A percentile compares a stretch with the other conserved stretches of the same genome.
Evolutionary conservation across 116 monocot species (phyloP).

Genomic region (Iris pallida): DNA sequence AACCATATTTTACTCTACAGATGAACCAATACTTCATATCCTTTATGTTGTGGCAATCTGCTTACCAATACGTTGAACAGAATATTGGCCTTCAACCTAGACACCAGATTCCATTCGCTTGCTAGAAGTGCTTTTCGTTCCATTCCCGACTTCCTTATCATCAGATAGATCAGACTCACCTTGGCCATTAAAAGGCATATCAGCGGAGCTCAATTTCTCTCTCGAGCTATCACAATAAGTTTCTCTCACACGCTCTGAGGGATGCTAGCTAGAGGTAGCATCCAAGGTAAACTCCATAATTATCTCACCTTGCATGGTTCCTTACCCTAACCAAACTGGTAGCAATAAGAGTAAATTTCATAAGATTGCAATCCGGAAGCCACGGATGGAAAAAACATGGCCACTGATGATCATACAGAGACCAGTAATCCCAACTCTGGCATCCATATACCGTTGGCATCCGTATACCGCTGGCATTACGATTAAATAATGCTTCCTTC

Average conservation of each 20-base stretch:
- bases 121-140: neutral
- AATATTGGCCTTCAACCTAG: neutral
- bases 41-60: neutral
- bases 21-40: neutral
- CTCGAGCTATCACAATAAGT: conserved; percentile 19
- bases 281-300: conserved; percentile 25
- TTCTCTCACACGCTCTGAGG: neutral
- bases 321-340: conserved; percentile 21
- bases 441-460: neutral
- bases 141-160: neutral
- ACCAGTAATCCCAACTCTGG: neutral
- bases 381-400: conserved; percentile 20
- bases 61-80: conserved; percentile 5
- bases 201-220: conserved; percentile 5
- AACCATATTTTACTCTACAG: conserved; percentile 1
- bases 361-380: conserved; percentile 17
- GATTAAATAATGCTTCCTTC: neutral
- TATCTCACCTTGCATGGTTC: conserved; percentile 17
- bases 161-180: conserved; percentile 2
- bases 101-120: neutral
- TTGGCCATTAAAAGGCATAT: neutral
- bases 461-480: neutral
- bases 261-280: neutral
- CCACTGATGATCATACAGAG: conserved; percentile 2
- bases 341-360: conserved; percentile 40